Evolutionary conservation across 2,329 filamentous ascomycete species (phyloP), one percentile per base, ranked within the genome.

Genomic region (Calonectria henricotiae): DNA sequence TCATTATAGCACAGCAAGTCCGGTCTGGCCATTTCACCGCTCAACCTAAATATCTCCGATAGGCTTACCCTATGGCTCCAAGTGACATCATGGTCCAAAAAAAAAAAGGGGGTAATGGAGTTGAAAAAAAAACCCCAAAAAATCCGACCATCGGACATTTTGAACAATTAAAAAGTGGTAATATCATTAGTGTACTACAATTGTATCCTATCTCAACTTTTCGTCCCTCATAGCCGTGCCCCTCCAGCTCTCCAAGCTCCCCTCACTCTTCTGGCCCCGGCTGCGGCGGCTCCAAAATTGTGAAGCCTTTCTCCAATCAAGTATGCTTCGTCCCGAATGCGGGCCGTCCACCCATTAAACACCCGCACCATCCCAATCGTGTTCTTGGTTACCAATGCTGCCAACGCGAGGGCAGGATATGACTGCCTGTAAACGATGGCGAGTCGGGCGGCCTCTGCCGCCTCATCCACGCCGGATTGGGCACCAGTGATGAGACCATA

Each of bases 321-420:
- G 81, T 99, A 99, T 0, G 97, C 95, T 83, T 99, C 97, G 81
- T 99, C 97, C 44, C 94, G 88, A 55, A 99, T 94, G 68, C 92
- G 90, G 68, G 91, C 87, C 76, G 93, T 90, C 95, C 96, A 98
- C 23, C 90, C 85, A 55, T 89, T 88, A 62, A 96, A 88, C 63
- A 94, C 88, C 54, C 88, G 83, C 9, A 88, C 78, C n/a, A 92
- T 79, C 12, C 88, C 86, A 78, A 88, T 78, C 1, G 83, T 79
- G 35, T 86, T 81, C 66, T 76, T 81, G 4, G 85, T 76, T 4
- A 82, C 77, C 5, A 89, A 75, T 2, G 87, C 85, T 25, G 89
- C 81, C 3, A 89, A 81, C 2, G 87, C 86, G 25, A 88, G 85
- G 5, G 88, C 79, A 0, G 96, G 96, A 81, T 96, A 99, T 15